These are phyloP conservation scores for Artomyces pyxidatus DNA, from an alignment of 768 basidiomycete species.

Conservation along the genomic window DNA sequence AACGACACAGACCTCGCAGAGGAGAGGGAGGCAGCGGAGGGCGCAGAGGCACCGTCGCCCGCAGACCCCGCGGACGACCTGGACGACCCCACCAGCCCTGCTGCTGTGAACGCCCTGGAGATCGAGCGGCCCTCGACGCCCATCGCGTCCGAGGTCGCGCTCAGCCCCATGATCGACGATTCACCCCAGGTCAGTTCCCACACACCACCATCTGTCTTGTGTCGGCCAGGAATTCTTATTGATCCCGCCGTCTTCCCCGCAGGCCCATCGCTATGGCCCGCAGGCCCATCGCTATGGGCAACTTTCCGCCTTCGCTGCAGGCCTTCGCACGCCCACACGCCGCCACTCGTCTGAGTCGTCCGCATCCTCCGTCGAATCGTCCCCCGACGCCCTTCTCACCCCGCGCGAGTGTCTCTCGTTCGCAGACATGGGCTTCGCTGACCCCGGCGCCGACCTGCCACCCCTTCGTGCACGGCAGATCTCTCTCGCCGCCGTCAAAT, in stretches of 20 bases:
- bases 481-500: slow-evolving; percentile 1
- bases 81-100: not conserved
- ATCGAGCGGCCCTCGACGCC: slow-evolving; percentile 37
- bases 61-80: slow-evolving; percentile 21
- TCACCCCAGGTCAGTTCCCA: slow-evolving; percentile 10
- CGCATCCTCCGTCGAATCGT: slow-evolving; percentile 12
- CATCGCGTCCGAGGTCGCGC: slow-evolving; percentile 17
- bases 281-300: slow-evolving; percentile 1
- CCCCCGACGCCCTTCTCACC: slow-evolving; percentile 12
- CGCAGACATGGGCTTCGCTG: slow-evolving; percentile 14
- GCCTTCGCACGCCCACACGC: slow-evolving; percentile 25
- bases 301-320: not conserved
- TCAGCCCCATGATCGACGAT: slow-evolving; percentile 26
- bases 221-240: not conserved
- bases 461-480: slow-evolving; percentile 6
- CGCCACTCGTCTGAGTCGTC: slow-evolving; percentile 14
- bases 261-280: not conserved
- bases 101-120: slow-evolving; percentile 25
- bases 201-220: not conserved
- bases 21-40: slow-evolving; percentile 22
- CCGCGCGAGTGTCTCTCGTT: slow-evolving; percentile 14
- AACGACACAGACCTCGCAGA: slow-evolving; percentile 40
- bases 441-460: slow-evolving; percentile 8
- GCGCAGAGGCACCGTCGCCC: not conserved
- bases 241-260: not conserved